Evolutionary conservation across 1,284 basidiomycete species (phyloP).

Genomic region (Sanghuangporus sanghuang): DNA sequence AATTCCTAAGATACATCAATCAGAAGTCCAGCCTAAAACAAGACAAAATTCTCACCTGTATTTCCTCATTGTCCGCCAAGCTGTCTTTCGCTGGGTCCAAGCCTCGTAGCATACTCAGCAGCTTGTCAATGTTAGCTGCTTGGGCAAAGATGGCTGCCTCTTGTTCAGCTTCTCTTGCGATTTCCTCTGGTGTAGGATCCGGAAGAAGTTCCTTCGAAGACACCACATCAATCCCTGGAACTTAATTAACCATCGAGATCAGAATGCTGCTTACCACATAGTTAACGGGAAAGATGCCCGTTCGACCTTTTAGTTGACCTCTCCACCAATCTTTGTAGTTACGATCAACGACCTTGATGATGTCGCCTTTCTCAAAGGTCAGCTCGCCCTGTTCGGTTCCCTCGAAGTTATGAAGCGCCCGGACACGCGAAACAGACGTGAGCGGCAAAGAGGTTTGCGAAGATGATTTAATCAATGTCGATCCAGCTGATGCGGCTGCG

Average conservation of each 20-base stretch:
- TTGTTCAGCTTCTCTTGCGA: conserved; percentile 82
- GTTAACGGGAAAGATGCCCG: conserved; percentile 97
- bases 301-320: conserved; percentile 87
- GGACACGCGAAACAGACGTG: conserved; percentile 68
- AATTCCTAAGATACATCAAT: conserved; percentile 56
- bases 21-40: background rate
- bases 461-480: conserved; percentile 17
- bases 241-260: background rate
- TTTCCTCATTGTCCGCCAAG: conserved; percentile 91
- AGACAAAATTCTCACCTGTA: conserved; percentile 54
- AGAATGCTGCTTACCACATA: conserved; percentile 71
- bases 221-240: background rate
- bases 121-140: conserved; percentile 82
- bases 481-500: conserved; percentile 22
- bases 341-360: conserved; percentile 94
- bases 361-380: conserved; percentile 88
- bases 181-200: conserved; percentile 75
- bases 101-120: conserved; percentile 75
- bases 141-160: conserved; percentile 86
- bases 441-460: conserved; percentile 22
- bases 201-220: conserved; percentile 79
- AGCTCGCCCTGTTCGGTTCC: conserved; percentile 90
- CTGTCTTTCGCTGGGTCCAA: conserved; percentile 80
- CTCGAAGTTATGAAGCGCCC: conserved; percentile 88
- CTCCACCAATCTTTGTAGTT: conserved; percentile 99